Percentiles rank a stretch among this genome's conserved stretches.
Evolutionary conservation across 1,139 yeast species (phyloP).

Genomic region (Pneumocystis sp.): DNA sequence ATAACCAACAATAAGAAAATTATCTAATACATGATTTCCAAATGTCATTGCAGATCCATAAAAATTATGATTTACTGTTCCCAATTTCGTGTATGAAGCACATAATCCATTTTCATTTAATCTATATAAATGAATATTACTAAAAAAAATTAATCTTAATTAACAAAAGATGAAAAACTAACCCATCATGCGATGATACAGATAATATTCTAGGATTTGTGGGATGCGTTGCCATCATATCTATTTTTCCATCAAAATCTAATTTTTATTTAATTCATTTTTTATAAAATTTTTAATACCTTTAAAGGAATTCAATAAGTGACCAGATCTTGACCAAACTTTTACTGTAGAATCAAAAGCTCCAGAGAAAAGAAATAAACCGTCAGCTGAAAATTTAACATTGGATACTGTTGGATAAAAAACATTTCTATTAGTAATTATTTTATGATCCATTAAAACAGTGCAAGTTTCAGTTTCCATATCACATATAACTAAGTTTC

Average conservation of each 20-base stretch:
- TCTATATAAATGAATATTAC: background rate
- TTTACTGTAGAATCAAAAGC: conserved; percentile 5
- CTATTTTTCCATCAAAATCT: background rate
- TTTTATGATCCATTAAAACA: conserved; percentile 4
- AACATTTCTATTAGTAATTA: conserved; percentile 1
- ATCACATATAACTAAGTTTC: conserved; percentile 7
- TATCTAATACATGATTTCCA: background rate
- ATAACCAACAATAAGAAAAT: conserved; percentile 3
- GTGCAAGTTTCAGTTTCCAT: background rate
- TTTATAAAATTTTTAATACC: background rate
- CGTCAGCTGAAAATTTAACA: conserved; percentile 3
- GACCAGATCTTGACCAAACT: conserved; percentile 5
- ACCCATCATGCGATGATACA: background rate
- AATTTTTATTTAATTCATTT: background rate
- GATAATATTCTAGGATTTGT: background rate
- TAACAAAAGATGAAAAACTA: background rate
- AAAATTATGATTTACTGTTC: background rate
- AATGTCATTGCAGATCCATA: conserved; percentile 5
- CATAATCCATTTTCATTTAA: background rate
- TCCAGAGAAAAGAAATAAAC: conserved; percentile 3
- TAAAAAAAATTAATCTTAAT: background rate
- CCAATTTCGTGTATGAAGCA: background rate
- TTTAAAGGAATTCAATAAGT: background rate
- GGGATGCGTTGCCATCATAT: background rate
- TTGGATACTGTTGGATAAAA: conserved; percentile 5